Evolutionary conservation across 345 rosid species (phyloP), one percentile per base, ranked within the genome.

Genomic region (Viola odorata): DNA sequence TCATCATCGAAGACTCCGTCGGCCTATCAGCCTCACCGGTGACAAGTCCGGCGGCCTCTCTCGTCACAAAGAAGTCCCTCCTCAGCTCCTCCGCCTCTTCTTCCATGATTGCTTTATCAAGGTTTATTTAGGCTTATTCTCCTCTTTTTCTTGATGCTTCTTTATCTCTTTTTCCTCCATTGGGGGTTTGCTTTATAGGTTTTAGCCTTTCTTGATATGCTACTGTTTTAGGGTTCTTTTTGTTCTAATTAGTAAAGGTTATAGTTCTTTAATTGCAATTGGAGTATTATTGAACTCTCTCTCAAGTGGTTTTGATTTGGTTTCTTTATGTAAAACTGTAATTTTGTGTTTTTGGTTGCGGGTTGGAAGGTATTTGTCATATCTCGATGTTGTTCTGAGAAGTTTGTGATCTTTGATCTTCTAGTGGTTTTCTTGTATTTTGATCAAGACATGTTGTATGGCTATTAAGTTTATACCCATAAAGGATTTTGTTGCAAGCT

Each of bases 31-130:
- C n/a, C n/a, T n/a, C n/a, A n/a, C n/a, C n/a, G n/a, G n/a, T n/a
- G n/a, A n/a, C n/a, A n/a, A n/a, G n/a, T n/a, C n/a, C n/a, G n/a
- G n/a, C n/a, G n/a, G n/a, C n/a, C n/a, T 66, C 69, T 50, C 69
- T 0, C 52, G 65, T 39, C 68, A 71, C 23, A 57, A 58, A 4
- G 67, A 56, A 5, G 70, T 73, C 42, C 47, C 76, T 13, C 57
- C 78, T n/a, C 71, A 45, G 61, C 60, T 77, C 6, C 72, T 80
- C 55, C 62, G 80, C 23, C 70, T 80, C 50, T 23, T 73, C 37
- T 80, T 80, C 78, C 82, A 74, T 42, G 84, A 81, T 32, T 81
- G 78, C 74, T 77, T 81, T 72, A 73, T 73, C 44, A 51, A 51
- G 77, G 77, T 80, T 61, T 37, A 13, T 23, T 23, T 2, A 23